These are phyloP conservation scores for Synchytrium microbalum DNA, from an alignment of 371 early-diverging fungal species.

Conservation along the genomic window DNA sequence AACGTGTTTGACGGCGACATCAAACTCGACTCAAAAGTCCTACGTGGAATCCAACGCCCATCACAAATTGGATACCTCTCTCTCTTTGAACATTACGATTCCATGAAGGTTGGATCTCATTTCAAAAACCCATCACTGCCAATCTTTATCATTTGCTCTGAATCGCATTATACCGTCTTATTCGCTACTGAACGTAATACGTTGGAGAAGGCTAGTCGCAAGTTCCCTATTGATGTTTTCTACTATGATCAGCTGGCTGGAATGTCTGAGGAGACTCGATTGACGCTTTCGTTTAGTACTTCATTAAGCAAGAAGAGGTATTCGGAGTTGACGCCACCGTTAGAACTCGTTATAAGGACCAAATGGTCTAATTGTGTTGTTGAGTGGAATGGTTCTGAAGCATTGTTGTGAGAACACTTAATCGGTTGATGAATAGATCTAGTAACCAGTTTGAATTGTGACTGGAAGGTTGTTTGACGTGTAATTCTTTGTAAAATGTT, in stretches of 20 bases:
- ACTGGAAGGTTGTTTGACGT: too few relatives aligned
- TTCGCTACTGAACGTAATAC: slow-evolving; percentile 14
- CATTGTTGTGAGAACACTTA: slow-evolving; percentile 25
- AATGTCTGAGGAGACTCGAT: slow-evolving; percentile 29
- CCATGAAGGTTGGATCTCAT: slow-evolving; percentile 32
- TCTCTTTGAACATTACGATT: slow-evolving; percentile 39
- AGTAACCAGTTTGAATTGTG: too few relatives aligned
- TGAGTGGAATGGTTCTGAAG: slow-evolving; percentile 36
- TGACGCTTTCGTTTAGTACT: slow-evolving; percentile 17
- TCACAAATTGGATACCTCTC: slow-evolving; percentile 32
- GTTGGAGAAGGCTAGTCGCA: slow-evolving; percentile 9
- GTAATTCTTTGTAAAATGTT: too few relatives aligned
- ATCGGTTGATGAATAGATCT: too few relatives aligned
- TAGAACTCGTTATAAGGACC: slow-evolving; percentile 34
- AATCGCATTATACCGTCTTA: slow-evolving; percentile 38
- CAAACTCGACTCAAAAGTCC: slow-evolving; percentile 16
- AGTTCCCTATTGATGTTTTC: slow-evolving; percentile 17
- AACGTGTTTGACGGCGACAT: slow-evolving; percentile 38
- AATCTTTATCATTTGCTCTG: slow-evolving; percentile 40
- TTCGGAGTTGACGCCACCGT: slow-evolving; percentile 26
- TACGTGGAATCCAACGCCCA: slow-evolving; percentile 28
- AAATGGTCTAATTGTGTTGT: slow-evolving; percentile 29
- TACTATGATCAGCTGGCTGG: slow-evolving; percentile 42
- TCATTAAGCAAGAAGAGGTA: slow-evolving; percentile 2
- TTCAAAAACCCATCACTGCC: slow-evolving; percentile 33